Evolutionary conservation across 1,284 basidiomycete genomes (phyloP).

Genomic region (Salmacisia buchloeana): DNA sequence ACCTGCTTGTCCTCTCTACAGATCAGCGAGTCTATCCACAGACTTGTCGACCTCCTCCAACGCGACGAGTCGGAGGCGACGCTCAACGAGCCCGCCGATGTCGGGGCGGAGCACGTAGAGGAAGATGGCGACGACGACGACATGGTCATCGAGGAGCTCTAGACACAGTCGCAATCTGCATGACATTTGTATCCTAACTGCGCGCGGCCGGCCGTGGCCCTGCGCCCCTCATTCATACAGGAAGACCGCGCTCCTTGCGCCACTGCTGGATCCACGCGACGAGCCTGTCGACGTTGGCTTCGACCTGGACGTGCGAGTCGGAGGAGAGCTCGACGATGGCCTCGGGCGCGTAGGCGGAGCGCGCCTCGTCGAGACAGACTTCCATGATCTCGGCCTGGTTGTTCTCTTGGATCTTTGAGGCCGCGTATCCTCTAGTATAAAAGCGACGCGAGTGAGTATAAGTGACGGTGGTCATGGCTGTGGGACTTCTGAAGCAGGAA

Average conservation of each 20-base stretch:
- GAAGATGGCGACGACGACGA: constrained; percentile 35
- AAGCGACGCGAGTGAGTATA: too few species aligned
- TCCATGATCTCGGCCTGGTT: constrained; percentile 98
- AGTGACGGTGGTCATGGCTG: too few species aligned
- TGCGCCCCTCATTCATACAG: too few species aligned
- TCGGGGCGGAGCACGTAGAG: constrained; percentile 24
- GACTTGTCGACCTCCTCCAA: constrained; percentile 48
- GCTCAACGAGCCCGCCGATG: constrained; percentile 28
- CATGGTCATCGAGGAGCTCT: constrained; percentile 44
- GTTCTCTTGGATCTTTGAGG: constrained; percentile 96
- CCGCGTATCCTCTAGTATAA: constrained; percentile 66
- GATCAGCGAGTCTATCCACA: constrained; percentile 45
- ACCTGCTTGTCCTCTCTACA: not conserved
- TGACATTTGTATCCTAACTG: not conserved
- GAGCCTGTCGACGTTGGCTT: constrained; percentile 77
- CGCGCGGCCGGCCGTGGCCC: too few species aligned
- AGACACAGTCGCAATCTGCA: not conserved
- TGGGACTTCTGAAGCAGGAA: constrained; percentile 14
- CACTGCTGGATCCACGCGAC: constrained; percentile 78
- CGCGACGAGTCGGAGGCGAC: constrained; percentile 42
- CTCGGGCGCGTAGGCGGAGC: constrained; percentile 73
- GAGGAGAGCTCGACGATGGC: constrained; percentile 81
- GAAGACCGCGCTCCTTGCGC: constrained; percentile 57
- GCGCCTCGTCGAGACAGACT: constrained; percentile 80
- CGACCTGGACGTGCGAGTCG: constrained; percentile 72